Base-by-base conservation (phyloP, 306 rosid genomes). In the Lathyrus aphaca region DNA sequence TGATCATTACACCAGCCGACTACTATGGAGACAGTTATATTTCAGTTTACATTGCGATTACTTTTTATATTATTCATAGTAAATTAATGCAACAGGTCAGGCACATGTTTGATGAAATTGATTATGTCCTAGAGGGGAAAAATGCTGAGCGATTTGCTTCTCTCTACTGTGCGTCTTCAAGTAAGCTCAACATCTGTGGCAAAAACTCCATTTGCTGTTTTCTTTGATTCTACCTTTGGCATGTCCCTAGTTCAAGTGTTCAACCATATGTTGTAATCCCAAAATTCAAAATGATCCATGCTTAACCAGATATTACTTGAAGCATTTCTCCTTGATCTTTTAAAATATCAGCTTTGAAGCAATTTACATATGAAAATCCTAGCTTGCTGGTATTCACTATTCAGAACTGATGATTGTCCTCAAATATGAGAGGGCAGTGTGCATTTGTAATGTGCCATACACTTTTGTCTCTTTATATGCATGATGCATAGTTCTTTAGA, bases 31-130 rank as follows among this genome's bases (percentile, higher is more conserved):
- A 76, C 48, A 11, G 44, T 71, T 73, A 39, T 45, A 54, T 66
- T 69, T 66, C 61, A 53, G 42, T 61, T 61, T 75, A 66, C 27
- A 9, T 71, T 79, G 64, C 64, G 62, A 72, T 67, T 75, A 8
- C 51, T 44, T 56, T 39, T 48, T 32, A 46, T 40, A 29, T 14
- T 60, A 78, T 35, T 65, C 43, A 64, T 73, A 64, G 62, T 71
- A 45, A 55, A 63, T 70, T 59, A 62, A 76, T 86, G 77, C 50
- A 79, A 80, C 95, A 94, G 97, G 96, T 91, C 64, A 91, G 97
- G 53, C 99, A 94, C 86, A 94, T 94, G 99, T 94, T 94, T 80
- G 96, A 94, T 80, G 99, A 94, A 84, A 94, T 91, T 73, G 89
- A 94, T 83, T 94, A 94, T 79, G 79, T 94, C 51, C 84, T 30